Base-by-base conservation (phyloP, 2,329 filamentous ascomycete genomes). In the Pezicula rhizophila region DNA sequence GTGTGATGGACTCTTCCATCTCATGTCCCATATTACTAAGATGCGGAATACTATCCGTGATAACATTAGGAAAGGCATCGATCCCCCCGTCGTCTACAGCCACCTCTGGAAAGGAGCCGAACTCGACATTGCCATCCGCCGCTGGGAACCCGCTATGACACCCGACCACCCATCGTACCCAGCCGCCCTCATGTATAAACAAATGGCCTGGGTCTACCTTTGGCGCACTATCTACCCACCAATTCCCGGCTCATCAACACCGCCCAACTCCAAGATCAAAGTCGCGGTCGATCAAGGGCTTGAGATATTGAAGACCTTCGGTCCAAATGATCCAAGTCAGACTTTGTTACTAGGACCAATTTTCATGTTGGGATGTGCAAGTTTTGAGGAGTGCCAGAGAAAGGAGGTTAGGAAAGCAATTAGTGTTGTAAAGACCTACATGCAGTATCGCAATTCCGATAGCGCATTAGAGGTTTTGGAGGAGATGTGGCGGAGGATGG, bases 1-100 rank as follows among this genome's bases (percentile, higher is more conserved):
- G 23, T 82, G 86, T 37, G 89, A 96, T 60, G 88, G 88, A 1
- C 72, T 96, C 2, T 90, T 95, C 62, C 77, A 79, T 31, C 84
- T 87, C 61, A 82, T 96, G 26, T 84, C 85, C 7, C 81, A 87
- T 60, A 92, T 95, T 52, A 89, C 87, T 2, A 78, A 79, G 11
- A 78, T 96, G 34, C 79, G 89, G 38, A 85, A 91, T 64, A 76
- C 75, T 2, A 86, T 95, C 52, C 80, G 90, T 5, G 71, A 73
- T 28, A 82, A 88, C 45, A 83, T 89, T 57, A 69, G 74, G 47
- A 63, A 77, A 47, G 70, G 79, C 3, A 68, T 79, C 2, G 82
- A 88, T 45, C 87, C 86, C 0, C 74, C 79, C 0, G 83, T 91
- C 38, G 84, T 90, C 64, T 90, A 89, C 61, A 75, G 78, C 20